phyloP scores from a whole-genome alignment of 495 filamentous ascomycete species.

The Astrocystis sublimbata region DNA sequence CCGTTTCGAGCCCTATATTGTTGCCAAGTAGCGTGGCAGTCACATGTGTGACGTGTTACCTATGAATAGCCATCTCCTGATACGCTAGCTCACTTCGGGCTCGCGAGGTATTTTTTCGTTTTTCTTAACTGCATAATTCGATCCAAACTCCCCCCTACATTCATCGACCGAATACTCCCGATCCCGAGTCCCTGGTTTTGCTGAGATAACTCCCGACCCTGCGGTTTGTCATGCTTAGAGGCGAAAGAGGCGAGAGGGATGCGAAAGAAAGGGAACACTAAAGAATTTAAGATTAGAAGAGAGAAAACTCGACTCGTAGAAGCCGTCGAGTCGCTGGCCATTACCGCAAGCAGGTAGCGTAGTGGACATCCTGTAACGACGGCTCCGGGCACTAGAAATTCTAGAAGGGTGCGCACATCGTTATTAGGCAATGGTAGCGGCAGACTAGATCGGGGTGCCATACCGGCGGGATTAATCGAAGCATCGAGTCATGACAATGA shows the following conservation, averaged over 20 bases:
- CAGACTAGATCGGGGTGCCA: slow-evolving; percentile 10
- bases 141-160: too few relatives aligned
- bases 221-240: too few relatives aligned
- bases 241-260: too few relatives aligned
- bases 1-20: too few relatives aligned
- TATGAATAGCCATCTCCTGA: slow-evolving; percentile 1
- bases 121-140: too few relatives aligned
- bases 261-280: neutral
- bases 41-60: neutral
- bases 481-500: slow-evolving; percentile 1
- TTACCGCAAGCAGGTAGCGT: neutral
- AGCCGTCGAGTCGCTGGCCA: neutral
- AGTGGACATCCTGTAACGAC: slow-evolving; percentile 1
- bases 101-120: neutral
- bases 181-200: too few relatives aligned
- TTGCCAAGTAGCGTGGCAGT: neutral
- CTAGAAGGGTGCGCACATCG: slow-evolving; percentile 11
- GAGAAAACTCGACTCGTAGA: too few relatives aligned
- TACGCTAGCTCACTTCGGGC: slow-evolving; percentile 1
- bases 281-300: neutral
- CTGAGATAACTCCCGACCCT: too few relatives aligned
- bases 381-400: slow-evolving; percentile 6
- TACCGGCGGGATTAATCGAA: slow-evolving; percentile 14
- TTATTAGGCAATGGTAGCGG: neutral
- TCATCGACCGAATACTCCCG: too few relatives aligned